A percentile compares a stretch with the other conserved stretches of the same genome.
These are phyloP conservation scores for Cladophialophora exuberans DNA, from an alignment of 2,329 filamentous ascomycete genomes.

Conservation along the genomic window DNA sequence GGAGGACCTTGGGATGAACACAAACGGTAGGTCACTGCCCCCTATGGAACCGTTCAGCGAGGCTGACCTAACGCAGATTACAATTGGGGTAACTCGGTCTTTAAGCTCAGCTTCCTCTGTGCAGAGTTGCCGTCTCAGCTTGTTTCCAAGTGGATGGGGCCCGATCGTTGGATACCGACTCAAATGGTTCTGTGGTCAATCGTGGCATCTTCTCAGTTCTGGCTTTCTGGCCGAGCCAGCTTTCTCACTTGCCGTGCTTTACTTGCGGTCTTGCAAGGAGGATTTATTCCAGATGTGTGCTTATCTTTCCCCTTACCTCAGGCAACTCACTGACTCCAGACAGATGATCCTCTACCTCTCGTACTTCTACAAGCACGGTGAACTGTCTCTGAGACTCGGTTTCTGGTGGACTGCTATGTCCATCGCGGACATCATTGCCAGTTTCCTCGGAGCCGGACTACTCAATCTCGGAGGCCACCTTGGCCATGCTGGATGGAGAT, in stretches of 20 bases:
- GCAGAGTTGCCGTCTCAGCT: constrained; percentile 66
- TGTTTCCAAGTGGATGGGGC: constrained; percentile 59
- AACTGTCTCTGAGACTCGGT: constrained; percentile 41
- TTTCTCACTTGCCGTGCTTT: constrained; percentile 51
- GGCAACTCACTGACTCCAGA: not conserved
- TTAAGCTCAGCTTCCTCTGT: constrained; percentile 55
- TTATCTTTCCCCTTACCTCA: not conserved
- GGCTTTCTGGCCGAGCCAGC: constrained; percentile 48
- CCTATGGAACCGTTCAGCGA: constrained; percentile 1
- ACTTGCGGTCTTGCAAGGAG: constrained; percentile 56
- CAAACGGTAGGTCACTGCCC: constrained; percentile 40
- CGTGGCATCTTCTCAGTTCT: constrained; percentile 56
- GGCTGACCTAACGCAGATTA: constrained; percentile 41
- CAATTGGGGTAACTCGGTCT: constrained; percentile 60
- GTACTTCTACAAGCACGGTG: constrained; percentile 44
- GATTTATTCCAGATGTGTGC: constrained; percentile 43
- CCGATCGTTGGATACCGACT: constrained; percentile 63
- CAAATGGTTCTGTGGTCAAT: constrained; percentile 62
- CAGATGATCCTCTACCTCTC: constrained; percentile 38
- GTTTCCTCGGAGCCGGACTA: constrained; percentile 48
- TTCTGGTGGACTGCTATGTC: constrained; percentile 44
- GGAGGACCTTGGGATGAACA: constrained; percentile 51
- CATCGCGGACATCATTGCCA: constrained; percentile 53
- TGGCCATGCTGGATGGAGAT: constrained; percentile 26
- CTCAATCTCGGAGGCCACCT: constrained; percentile 41